Evolutionary conservation across 768 basidiomycete species (phyloP), one percentile per base, ranked within the genome.

Genomic region (Botryobasidium botryosum): DNA sequence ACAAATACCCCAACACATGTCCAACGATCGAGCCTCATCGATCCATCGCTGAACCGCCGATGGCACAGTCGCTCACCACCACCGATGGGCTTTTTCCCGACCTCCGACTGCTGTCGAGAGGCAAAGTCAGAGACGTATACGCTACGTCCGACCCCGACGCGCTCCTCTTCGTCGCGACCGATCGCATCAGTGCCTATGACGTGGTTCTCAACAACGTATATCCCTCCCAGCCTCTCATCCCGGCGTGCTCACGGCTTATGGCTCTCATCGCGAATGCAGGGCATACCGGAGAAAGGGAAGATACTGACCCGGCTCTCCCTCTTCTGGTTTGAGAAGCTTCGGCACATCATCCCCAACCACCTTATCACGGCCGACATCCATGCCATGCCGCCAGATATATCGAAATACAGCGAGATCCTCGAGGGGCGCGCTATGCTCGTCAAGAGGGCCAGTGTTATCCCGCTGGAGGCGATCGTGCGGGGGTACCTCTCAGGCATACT

Each of bases 51-150:
- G n/a, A n/a, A n/a, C n/a, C n/a, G n/a, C n/a, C n/a, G n/a, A n/a
- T n/a, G n/a, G n/a, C n/a, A n/a, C n/a, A n/a, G n/a, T n/a, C n/a
- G n/a, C n/a, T n/a, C 35, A 47, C 45, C 25, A 43, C 53, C 21
- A 55, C 56, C 29, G 48, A 52, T 25, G 61, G 62, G 37, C 45
- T 56, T 35, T 48, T 62, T 51, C 59, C 61, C 12, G 59, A 61
- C 45, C 68, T 94, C 41, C 70, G 64, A 21, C 64, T 96, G 2
- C 47, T 96, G 26, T 88, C 87, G 1, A 75, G 70, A 58, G 94
- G 94, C 47, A 99, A 99, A 71, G 94, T 99, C 18, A 76, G 94
- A 46, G 92, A 97, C 61, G 79, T 99, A 57, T 97, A 99, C 63
- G 55, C 71, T 26, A 55, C 53, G 5, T 55, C 52, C 4, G 70